Percentiles rank a stretch among this genome's conserved stretches.
phyloP scores from a whole-genome alignment of 192 early-diverging fungal species.

The Backusella psychrophila region DNA sequence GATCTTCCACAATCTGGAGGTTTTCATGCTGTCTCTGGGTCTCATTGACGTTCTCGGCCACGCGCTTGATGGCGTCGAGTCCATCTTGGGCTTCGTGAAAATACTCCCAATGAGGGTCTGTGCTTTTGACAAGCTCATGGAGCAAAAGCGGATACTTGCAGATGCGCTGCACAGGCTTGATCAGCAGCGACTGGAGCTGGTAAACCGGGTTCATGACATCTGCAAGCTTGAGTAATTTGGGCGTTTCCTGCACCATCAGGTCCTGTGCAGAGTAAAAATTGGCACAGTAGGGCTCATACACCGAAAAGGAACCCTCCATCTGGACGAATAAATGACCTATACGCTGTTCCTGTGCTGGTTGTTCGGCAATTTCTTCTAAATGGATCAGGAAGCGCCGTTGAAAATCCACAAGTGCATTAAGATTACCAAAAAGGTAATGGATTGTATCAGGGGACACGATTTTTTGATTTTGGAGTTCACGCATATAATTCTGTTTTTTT shows the following conservation, averaged over 20 bases:
- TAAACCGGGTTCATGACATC: constrained; percentile 81
- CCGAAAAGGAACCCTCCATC: constrained; percentile 75
- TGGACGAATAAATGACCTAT: constrained; percentile 86
- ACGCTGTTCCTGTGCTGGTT: constrained; percentile 74
- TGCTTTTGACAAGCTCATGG: constrained; percentile 65
- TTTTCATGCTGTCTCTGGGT: constrained; percentile 87
- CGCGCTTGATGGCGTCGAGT: constrained; percentile 77
- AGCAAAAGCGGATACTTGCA: constrained; percentile 96
- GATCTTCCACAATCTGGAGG: constrained; percentile 69
- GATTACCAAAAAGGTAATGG: constrained; percentile 86
- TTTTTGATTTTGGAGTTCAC: constrained; percentile 64
- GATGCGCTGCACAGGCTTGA: constrained; percentile 96
- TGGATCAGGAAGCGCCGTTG: constrained; percentile 90
- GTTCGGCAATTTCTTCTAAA: constrained; percentile 76
- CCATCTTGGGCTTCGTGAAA: constrained; percentile 68
- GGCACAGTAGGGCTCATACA: constrained; percentile 91
- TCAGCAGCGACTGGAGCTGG: constrained; percentile 85
- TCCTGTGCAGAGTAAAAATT: constrained; percentile 81
- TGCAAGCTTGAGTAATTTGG: constrained; percentile 57
- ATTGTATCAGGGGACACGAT: constrained; percentile 82
- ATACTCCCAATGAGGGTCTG: constrained; percentile 44
- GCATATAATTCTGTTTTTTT: constrained; percentile 61
- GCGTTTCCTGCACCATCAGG: constrained; percentile 64
- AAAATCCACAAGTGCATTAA: constrained; percentile 90
- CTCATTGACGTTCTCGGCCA: constrained; percentile 90